A percentile compares a stretch with the other conserved stretches of the same genome.
These are phyloP conservation scores for Fusarium mexicanum DNA, from an alignment of 2,329 filamentous ascomycete species.

Conservation along the genomic window DNA sequence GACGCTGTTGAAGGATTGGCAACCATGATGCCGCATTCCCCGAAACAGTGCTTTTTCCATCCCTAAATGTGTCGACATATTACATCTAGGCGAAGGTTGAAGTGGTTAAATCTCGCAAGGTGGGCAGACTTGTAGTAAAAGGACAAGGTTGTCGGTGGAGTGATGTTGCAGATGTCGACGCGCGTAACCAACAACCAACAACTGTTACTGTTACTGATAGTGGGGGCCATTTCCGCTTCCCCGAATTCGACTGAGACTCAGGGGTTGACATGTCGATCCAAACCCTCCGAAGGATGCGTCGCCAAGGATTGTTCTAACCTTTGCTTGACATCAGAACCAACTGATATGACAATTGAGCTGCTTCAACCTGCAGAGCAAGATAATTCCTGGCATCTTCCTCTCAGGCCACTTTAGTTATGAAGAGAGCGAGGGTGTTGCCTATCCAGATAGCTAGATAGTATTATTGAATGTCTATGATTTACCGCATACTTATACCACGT, in stretches of 20 bases:
- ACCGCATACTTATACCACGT: background rate
- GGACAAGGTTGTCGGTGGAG: background rate
- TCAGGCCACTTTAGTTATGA: background rate
- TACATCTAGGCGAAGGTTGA: too few relatives aligned
- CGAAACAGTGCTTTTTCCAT: background rate
- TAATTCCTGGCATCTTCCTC: background rate
- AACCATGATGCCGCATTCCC: background rate
- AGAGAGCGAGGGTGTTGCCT: too few relatives aligned
- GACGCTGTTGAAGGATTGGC: background rate
- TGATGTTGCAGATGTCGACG: background rate
- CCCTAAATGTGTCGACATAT: background rate
- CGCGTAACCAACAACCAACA: background rate
- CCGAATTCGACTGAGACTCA: background rate
- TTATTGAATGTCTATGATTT: background rate
- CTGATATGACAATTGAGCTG: background rate
- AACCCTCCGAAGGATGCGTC: background rate
- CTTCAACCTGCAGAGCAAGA: rapidly evolving
- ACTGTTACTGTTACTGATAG: background rate
- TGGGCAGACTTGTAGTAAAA: background rate
- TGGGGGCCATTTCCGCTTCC: background rate
- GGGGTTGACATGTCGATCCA: background rate
- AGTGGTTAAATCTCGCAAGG: background rate
- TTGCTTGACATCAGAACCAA: background rate
- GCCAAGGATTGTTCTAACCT: background rate
- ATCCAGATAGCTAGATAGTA: rapidly evolving